Percentiles rank a stretch among this genome's conserved stretches.
Evolutionary conservation across 345 rosid species (phyloP).

Genomic region (Boechera retrofracta): DNA sequence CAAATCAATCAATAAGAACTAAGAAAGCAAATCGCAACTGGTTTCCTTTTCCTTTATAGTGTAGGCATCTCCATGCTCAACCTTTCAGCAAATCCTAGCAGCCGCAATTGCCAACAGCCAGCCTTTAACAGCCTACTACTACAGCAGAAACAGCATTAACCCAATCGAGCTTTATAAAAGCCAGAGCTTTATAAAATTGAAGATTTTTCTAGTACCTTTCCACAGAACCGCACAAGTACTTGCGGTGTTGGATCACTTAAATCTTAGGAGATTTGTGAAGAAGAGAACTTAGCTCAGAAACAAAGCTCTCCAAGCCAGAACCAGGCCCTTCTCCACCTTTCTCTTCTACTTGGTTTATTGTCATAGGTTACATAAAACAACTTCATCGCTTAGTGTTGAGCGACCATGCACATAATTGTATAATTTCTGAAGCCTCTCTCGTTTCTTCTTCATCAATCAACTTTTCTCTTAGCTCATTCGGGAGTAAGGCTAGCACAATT

Average conservation of each 20-base stretch:
- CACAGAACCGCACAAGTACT: not conserved
- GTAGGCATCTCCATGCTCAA: not conserved
- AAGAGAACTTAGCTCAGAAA: conserved; percentile 53
- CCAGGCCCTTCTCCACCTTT: not conserved
- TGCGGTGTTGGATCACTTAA: conserved; percentile 18
- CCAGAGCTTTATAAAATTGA: not conserved
- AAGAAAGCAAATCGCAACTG: no score
- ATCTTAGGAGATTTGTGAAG: conserved; percentile 52
- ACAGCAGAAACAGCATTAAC: not conserved
- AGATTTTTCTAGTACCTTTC: not conserved
- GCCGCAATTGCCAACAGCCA: not conserved
- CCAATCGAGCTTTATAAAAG: not conserved
- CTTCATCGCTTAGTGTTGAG: no score
- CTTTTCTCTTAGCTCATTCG: no score
- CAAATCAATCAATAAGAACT: no score
- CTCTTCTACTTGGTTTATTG: no score
- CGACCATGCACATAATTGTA: no score
- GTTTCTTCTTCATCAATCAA: no score
- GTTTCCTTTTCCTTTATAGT: no score
- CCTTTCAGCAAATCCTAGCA: not conserved
- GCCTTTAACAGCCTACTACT: no score
- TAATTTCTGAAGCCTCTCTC: no score
- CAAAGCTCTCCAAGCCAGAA: conserved; percentile 45
- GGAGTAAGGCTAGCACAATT: no score
- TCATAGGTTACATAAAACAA: no score